Evolutionary conservation across 148 eudicot genomes (phyloP).

Genomic region (Rhododendron griersonianum): DNA sequence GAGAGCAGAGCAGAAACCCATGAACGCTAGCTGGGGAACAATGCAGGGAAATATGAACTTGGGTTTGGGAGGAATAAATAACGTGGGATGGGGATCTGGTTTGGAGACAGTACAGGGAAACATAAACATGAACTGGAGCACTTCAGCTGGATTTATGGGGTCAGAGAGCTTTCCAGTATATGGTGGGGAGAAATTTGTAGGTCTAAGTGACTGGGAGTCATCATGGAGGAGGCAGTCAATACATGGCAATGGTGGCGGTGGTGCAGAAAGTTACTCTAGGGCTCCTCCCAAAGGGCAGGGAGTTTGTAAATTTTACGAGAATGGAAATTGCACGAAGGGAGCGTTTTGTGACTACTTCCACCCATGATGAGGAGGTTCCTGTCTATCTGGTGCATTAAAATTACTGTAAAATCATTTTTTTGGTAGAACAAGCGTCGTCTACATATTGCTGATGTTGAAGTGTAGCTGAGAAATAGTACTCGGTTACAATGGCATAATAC

Average conservation of each 20-base stretch:
- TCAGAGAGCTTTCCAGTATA: constrained; percentile 41
- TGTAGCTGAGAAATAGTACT: constrained; percentile 5
- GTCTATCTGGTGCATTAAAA: constrained; percentile 27
- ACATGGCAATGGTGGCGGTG: constrained; percentile 19
- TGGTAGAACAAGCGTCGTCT: neutral
- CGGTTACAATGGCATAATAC: constrained; percentile 9
- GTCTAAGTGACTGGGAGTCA: constrained; percentile 7
- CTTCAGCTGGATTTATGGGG: constrained; percentile 26
- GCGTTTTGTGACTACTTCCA: constrained; percentile 74
- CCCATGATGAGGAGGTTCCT: constrained; percentile 33
- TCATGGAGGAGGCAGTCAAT: constrained; percentile 46
- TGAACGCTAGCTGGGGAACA: constrained; percentile 22
- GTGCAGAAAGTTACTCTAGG: constrained; percentile 47
- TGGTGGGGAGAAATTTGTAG: constrained; percentile 34
- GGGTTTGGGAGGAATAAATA: constrained; percentile 36
- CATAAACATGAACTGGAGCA: constrained; percentile 26
- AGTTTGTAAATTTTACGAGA: constrained; percentile 72
- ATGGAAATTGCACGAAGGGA: constrained; percentile 71
- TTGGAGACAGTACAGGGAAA: constrained; percentile 26
- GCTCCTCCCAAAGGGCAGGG: constrained; percentile 59
- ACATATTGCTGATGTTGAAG: neutral
- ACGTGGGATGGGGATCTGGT: constrained; percentile 38
- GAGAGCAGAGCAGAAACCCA: constrained; percentile 19
- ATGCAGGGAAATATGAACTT: constrained; percentile 31
- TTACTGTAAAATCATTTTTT: constrained; percentile 40